Conservation (phyloP, 306 rosid species). For the Quercus dentata region DNA sequence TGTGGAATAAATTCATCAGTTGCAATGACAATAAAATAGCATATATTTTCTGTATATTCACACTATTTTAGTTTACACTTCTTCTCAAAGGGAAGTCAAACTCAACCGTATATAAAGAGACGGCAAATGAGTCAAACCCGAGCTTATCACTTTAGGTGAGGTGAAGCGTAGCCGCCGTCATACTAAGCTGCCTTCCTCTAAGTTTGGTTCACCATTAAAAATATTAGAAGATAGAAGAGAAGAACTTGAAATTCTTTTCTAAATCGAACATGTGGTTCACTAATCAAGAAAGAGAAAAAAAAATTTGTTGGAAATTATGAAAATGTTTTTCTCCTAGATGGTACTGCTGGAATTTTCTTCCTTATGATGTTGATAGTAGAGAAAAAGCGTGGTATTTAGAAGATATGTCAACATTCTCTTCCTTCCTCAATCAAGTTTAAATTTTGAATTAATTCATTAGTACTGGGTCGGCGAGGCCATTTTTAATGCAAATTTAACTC, state of each 20-base stretch:
- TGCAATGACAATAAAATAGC: not conserved
- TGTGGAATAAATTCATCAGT: not conserved
- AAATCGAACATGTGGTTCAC: not conserved
- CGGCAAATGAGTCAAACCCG: fast-evolving
- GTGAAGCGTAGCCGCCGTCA: no score
- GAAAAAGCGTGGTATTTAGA: not conserved
- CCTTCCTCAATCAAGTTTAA: not conserved
- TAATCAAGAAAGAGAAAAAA: not conserved
- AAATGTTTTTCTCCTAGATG: not conserved
- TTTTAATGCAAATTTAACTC: no score
- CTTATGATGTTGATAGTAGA: not conserved
- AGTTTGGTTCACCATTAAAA: no score
- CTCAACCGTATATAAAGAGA: no score
- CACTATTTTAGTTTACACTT: not conserved
- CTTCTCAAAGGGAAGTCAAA: no score
- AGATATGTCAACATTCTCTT: no score
- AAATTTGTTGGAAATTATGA: not conserved
- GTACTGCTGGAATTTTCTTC: not conserved
- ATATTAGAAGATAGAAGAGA: not conserved
- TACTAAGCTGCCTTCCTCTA: no score
- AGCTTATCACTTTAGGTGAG: no score
- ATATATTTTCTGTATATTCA: not conserved
- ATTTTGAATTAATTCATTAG: not conserved
- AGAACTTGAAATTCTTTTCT: not conserved
- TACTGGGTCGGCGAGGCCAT: no score